Evolutionary conservation across 129 eudicot species (phyloP).

Genomic region (Saposhnikovia divaricata): DNA sequence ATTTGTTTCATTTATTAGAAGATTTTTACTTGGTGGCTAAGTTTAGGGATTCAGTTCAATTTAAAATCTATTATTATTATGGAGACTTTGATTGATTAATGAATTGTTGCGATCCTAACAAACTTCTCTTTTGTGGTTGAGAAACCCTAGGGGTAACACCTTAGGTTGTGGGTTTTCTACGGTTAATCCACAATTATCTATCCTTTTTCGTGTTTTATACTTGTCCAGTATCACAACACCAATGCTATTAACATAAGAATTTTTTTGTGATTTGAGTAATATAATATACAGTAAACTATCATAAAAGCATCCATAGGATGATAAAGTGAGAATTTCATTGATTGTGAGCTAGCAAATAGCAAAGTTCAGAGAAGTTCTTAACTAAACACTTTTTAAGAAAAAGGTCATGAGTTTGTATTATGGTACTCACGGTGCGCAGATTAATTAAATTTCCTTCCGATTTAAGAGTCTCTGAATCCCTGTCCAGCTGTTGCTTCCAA

Average conservation of each 20-base stretch:
- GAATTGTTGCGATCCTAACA: too few relatives aligned
- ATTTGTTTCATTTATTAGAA: too few relatives aligned
- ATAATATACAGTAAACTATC: background rate
- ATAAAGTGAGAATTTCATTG: background rate
- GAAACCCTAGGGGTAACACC: too few relatives aligned
- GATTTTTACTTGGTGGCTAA: too few relatives aligned
- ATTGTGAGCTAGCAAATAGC: background rate
- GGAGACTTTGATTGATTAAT: too few relatives aligned
- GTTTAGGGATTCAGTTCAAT: too few relatives aligned
- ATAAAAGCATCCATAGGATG: background rate
- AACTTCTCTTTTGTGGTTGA: too few relatives aligned
- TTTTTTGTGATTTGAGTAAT: background rate
- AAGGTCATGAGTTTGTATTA: background rate
- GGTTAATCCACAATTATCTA: too few relatives aligned
- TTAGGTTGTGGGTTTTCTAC: too few relatives aligned
- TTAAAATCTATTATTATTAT: too few relatives aligned
- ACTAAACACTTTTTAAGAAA: background rate
- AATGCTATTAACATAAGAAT: background rate
- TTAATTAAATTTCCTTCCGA: conserved; percentile 60
- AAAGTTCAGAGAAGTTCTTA: background rate
- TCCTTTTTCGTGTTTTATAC: too few relatives aligned
- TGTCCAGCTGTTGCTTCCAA: conserved; percentile 79
- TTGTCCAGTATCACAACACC: too few relatives aligned
- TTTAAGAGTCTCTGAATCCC: conserved; percentile 69
- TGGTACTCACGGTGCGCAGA: conserved; percentile 59